Evolutionary conservation across 1,284 basidiomycete species (phyloP), one percentile per base, ranked within the genome.

Genomic region (Cutaneotrichosporon sp.): DNA sequence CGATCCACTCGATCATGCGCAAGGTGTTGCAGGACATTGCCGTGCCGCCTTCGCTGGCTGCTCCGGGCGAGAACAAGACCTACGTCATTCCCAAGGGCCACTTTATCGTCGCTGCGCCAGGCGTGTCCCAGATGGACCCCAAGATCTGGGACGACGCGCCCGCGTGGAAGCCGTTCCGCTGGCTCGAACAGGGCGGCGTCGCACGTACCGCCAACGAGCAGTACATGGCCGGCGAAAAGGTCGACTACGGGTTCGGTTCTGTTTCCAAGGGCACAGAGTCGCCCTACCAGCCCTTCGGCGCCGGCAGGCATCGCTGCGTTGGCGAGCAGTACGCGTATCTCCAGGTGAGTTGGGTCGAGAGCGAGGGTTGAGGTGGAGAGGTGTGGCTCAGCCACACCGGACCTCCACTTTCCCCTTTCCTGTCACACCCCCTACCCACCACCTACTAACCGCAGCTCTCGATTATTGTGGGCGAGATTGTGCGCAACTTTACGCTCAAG

Each of bases 231-330:
- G 88, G 86, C 49, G 89, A 94, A 72, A 91, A 90, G 78, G 80
- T 96, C 55, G 94, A 98, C 75, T 99, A 88, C 66, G 96, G 94
- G 1, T 99, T 91, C 73, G 96, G 94, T 50, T 83, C 83, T 64
- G 89, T 96, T 41, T 88, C 86, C 74, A 94, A 93, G 76, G 90
- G 90, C 46, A 93, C 90, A 12, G 87, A 90, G 59, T 87, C 84
- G 56, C 84, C 85, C 30, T 97, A 97, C 72, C 87, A 94, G 70
- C 96, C 94, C 1, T 99, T 99, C 68, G 96, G 94, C 54, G 93
- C 94, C 42, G 94, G 92, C 22, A 80, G 90, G 63, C 92, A 97
- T 77, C 80, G 92, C 53, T 67, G 62, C 63, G 49, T 60, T 23
- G 68, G 67, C 4, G 64, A 71, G 42, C 63, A 91, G 82, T 98